A percentile compares a stretch with the other conserved stretches of the same genome.
These are phyloP conservation scores for Cercospora sp. DNA, from an alignment of 2,329 filamentous ascomycete species.

Conservation along the genomic window DNA sequence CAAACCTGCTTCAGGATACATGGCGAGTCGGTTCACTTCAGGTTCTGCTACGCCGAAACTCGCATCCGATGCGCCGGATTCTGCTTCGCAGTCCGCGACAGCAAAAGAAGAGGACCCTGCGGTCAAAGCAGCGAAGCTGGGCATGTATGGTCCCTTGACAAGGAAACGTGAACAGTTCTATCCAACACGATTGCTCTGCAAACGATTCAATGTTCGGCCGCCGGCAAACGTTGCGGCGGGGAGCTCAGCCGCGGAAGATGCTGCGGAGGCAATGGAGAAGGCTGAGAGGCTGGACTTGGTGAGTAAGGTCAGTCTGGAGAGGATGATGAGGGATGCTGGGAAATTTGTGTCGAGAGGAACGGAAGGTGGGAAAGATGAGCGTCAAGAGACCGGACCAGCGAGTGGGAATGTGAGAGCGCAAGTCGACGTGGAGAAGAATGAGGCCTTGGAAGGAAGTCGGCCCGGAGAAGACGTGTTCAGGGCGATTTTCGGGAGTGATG, in stretches of 20 bases:
- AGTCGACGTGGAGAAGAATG: constrained; percentile 74
- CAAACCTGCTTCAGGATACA: constrained; percentile 85
- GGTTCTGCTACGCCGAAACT: constrained; percentile 51
- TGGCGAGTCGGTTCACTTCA: constrained; percentile 91
- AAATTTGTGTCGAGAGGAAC: constrained; percentile 33
- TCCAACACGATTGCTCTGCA: constrained; percentile 84
- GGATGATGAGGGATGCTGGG: constrained; percentile 53
- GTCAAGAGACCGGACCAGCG: constrained; percentile 16
- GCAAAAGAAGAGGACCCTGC: constrained; percentile 71
- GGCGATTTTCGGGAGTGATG: constrained; percentile 87
- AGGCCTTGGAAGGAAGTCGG: constrained; percentile 70
- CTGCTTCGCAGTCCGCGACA: constrained; percentile 33
- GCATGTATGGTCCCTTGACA: constrained; percentile 92
- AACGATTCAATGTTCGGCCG: constrained; percentile 84
- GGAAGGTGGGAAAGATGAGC: constrained; percentile 21
- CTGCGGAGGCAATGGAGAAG: constrained; percentile 44
- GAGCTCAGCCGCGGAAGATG: constrained; percentile 33
- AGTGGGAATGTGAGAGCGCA: constrained; percentile 30
- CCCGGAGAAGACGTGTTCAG: constrained; percentile 82
- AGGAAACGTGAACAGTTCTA: constrained; percentile 70
- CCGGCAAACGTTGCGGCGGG: constrained; percentile 60
- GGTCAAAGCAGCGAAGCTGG: constrained; percentile 80
- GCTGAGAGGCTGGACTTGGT: constrained; percentile 56
- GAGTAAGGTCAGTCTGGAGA: constrained; percentile 57
- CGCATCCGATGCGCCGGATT: constrained; percentile 37